These are phyloP conservation scores for Plasmodium gallinaceum DNA, from an alignment of 169 alveolate genomes.

Conservation along the genomic window DNA sequence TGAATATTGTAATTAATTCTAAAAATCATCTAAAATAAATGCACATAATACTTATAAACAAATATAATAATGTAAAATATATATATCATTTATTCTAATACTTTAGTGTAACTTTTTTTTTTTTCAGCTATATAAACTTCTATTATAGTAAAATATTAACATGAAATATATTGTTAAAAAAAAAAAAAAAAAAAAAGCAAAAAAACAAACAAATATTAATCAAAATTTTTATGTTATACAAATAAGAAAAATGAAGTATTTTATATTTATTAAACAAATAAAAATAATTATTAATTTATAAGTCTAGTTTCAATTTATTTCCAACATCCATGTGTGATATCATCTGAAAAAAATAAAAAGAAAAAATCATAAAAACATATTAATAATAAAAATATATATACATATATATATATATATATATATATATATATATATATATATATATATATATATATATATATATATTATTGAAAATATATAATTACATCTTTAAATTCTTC, in stretches of 20 bases:
- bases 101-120: too few species aligned
- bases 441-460: background rate
- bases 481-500: constrained; percentile 92
- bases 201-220: background rate
- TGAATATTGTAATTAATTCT: too few species aligned
- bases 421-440: background rate
- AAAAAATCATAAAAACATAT: background rate
- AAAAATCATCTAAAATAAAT: too few species aligned
- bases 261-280: background rate
- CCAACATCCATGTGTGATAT: constrained; percentile 86
- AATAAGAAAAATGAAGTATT: background rate
- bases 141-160: too few species aligned
- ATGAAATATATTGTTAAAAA: background rate
- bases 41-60: too few species aligned
- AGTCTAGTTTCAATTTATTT: constrained; percentile 80
- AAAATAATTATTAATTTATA: constrained; percentile 36
- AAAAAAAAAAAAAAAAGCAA: constrained; percentile 9
- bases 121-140: too few species aligned
- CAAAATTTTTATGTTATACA: background rate
- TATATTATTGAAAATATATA: too few species aligned
- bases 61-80: too few species aligned
- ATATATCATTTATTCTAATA: too few species aligned
- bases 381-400: background rate
- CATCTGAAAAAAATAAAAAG: constrained; percentile 77
- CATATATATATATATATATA: constrained; percentile 25